Evolutionary conservation across 768 basidiomycete species (phyloP), one percentile per base, ranked within the genome.

Genomic region (Leccinum broughii): DNA sequence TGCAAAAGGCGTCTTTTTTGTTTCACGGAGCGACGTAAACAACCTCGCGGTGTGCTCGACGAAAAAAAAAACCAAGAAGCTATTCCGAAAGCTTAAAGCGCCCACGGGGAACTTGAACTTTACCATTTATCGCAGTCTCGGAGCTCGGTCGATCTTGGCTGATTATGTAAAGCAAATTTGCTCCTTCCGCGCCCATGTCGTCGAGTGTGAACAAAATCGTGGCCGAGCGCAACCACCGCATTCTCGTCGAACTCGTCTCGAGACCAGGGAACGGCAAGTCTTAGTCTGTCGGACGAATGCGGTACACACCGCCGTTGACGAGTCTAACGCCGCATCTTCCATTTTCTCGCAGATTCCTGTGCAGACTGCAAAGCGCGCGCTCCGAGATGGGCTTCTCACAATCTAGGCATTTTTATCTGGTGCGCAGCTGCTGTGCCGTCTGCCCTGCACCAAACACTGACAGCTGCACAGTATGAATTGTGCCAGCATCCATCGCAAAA

Each of bases 401-500:
- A 89, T 68, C 78, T 97, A 4, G 95, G 95, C 17, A 90, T 94
- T 61, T 94, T 94, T 69, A 81, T 94, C 24, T 95, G 92, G 90
- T 90, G 69, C 54, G 78, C 71, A 51, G n/a, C 11, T 6, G 7
- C 15, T 32, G 22, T 51, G 10, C 15, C 51, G 13, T 26, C 39
- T 7, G 34, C 26, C 64, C 14, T 52, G 52, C 17, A 14, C 51
- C 52, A 53, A 48, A 58, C 35, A 60, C 62, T 60, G 32, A 62
- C 54, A 49, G 34, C 39, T 54, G 55, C 63, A 37, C 61, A 95
- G 94, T 67, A 81, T 93, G 48, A 85, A 83, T 65, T 98, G 95
- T 71, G 95, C 95, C 15, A 89, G 90, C 60, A 85, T 96, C 54
- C 95, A 98, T 77, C 84, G 95, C 56, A 96, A 95, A 79, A 88